Evolutionary conservation across 2,329 filamentous ascomycete genomes (phyloP).

Genomic region (Apiospora hydei): DNA sequence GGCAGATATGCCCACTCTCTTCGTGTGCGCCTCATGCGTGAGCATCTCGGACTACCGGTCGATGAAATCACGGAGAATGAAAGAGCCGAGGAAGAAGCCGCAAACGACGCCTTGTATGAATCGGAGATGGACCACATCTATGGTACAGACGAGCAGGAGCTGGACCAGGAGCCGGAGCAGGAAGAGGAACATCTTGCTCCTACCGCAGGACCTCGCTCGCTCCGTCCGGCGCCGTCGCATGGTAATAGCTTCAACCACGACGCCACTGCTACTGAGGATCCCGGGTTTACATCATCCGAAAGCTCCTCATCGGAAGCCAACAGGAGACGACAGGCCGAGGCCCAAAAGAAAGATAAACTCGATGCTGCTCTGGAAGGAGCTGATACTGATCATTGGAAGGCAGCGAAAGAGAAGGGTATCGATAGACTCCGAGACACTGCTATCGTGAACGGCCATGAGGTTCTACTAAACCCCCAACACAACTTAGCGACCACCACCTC

Average conservation of each 20-base stretch:
- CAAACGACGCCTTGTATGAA: slow-evolving; percentile 26
- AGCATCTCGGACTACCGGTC: slow-evolving; percentile 94
- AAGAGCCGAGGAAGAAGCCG: slow-evolving; percentile 53
- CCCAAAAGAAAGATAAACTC: not conserved
- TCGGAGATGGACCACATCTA: slow-evolving; percentile 70
- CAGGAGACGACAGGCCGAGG: slow-evolving; percentile 49
- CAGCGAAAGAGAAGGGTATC: slow-evolving; percentile 65
- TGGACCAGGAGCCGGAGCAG: slow-evolving; percentile 23
- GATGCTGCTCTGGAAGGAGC: slow-evolving; percentile 75
- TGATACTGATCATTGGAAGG: slow-evolving; percentile 78
- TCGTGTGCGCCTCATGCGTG: slow-evolving; percentile 91
- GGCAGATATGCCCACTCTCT: slow-evolving; percentile 92
- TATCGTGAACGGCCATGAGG: slow-evolving; percentile 72
- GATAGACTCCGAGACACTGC: slow-evolving; percentile 75
- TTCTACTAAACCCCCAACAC: slow-evolving; percentile 58
- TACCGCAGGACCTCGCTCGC: slow-evolving; percentile 32
- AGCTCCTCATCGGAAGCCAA: slow-evolving; percentile 42
- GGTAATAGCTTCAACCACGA: slow-evolving; percentile 42
- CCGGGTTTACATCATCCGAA: slow-evolving; percentile 29
- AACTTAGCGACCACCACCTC: slow-evolving; percentile 22
- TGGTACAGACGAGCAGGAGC: slow-evolving; percentile 50
- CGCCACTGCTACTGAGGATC: slow-evolving; percentile 30
- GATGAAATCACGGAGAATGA: slow-evolving; percentile 88
- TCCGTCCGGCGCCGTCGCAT: slow-evolving; percentile 30
- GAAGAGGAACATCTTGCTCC: slow-evolving; percentile 20